phyloP scores from a whole-genome alignment of 2,329 filamentous ascomycete species.

The Aspergillus novofumigatus region DNA sequence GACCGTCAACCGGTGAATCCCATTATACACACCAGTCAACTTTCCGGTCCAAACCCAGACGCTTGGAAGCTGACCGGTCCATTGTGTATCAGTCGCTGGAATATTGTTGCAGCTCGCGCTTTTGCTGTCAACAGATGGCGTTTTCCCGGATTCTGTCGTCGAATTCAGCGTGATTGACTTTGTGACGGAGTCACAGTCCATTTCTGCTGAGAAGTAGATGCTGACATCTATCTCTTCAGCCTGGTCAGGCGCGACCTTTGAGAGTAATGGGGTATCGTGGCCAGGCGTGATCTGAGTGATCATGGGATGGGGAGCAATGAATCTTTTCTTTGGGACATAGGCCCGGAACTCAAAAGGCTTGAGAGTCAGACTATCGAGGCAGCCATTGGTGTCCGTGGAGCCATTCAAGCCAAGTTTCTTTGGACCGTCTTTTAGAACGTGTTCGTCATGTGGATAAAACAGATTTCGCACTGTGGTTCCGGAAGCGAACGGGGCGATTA shows the following conservation, averaged over 20 bases:
- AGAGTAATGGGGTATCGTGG: conserved; percentile 56
- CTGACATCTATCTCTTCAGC: conserved; percentile 48
- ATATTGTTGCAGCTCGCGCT: conserved; percentile 46
- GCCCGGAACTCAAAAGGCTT: conserved; percentile 56
- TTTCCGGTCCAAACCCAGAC: conserved; percentile 52
- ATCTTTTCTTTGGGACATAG: conserved; percentile 53
- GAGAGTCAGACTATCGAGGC: conserved; percentile 51
- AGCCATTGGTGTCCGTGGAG: conserved; percentile 51
- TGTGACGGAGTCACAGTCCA: conserved; percentile 57
- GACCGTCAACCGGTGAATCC: conserved; percentile 56
- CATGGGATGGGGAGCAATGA: conserved; percentile 51
- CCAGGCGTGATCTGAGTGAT: conserved; percentile 59
- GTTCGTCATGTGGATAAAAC: conserved; percentile 58
- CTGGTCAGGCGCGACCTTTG: conserved; percentile 39
- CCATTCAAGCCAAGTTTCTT: conserved; percentile 46
- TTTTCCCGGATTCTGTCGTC: conserved; percentile 45
- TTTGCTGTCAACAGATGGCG: conserved; percentile 41
- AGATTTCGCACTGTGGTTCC: conserved; percentile 58
- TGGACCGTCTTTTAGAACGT: conserved; percentile 47
- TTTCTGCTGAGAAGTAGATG: conserved; percentile 56
- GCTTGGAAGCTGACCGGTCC: conserved; percentile 52
- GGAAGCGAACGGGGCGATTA: conserved; percentile 54
- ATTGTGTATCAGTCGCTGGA: conserved; percentile 28
- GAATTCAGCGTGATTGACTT: conserved; percentile 51
- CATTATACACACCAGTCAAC: conserved; percentile 55